phyloP scores from a whole-genome alignment of 2,329 filamentous ascomycete genomes.

The Neocatenulostroma microsporum region DNA sequence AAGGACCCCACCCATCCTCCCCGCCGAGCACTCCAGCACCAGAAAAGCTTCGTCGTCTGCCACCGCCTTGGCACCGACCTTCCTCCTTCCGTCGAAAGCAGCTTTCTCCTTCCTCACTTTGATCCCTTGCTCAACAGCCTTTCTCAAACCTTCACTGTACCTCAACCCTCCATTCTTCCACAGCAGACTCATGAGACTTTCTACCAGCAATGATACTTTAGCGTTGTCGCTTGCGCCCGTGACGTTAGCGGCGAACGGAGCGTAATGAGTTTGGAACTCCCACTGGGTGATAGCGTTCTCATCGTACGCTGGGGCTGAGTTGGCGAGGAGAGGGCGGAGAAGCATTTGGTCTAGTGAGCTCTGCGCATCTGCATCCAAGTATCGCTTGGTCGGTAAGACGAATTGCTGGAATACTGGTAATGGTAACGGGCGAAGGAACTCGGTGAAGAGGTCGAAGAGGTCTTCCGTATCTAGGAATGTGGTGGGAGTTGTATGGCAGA shows the following conservation, averaged over 20 bases:
- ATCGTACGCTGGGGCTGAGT: constrained; percentile 29
- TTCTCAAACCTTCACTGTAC: constrained; percentile 4
- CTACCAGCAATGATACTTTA: constrained; percentile 61
- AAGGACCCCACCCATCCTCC: constrained; percentile 29
- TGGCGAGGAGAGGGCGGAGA: constrained; percentile 43
- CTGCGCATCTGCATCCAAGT: constrained; percentile 32
- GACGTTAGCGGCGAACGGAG: constrained; percentile 58
- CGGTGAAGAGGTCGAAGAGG: constrained; percentile 53
- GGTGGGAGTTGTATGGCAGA: constrained; percentile 32
- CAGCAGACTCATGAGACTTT: constrained; percentile 54
- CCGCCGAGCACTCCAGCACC: constrained; percentile 27
- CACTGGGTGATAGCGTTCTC: constrained; percentile 41
- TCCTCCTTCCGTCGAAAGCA: constrained; percentile 39
- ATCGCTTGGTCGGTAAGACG: constrained; percentile 37
- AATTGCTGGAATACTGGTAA: constrained; percentile 52
- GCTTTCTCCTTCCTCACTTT: constrained; percentile 41
- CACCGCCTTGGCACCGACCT: constrained; percentile 28
- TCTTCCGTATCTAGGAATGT: constrained; percentile 46
- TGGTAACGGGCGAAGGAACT: constrained; percentile 51
- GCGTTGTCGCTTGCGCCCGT: constrained; percentile 59
- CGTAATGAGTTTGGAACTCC: constrained; percentile 53
- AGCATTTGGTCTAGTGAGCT: constrained; percentile 48
- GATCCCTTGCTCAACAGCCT: constrained; percentile 48
- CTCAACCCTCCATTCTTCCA: constrained; percentile 26
- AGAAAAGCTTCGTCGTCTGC: constrained; percentile 31